Evolutionary conservation across 306 rosid species (phyloP), one percentile per base, ranked within the genome.

Genomic region (Lathyrus aphaca): DNA sequence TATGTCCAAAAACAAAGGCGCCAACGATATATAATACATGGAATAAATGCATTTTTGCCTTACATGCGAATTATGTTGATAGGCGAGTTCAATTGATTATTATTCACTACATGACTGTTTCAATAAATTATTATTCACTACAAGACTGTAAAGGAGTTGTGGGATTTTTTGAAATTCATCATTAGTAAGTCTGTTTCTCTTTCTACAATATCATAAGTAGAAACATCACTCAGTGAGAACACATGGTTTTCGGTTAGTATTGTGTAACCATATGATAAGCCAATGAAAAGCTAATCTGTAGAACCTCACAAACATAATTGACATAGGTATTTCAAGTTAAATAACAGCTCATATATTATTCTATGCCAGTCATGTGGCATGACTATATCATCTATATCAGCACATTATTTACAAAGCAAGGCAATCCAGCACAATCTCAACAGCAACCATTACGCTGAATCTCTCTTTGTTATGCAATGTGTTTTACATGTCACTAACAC

Each of bases 371-470:
- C 53, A 23, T 43, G n/a, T 44, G 14, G 55, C 55, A 64, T 25
- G 40, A 64, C n/a, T 64, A 21, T 13, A 64, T 42, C 53, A 13
- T 16, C 39, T 35, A 7, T 42, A 21, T 63, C 68, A 39, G 35
- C 35, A 62, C 15, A 39, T 65, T 2, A 27, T 5, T 65, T 10
- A 66, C 58, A 66, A 16, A 46, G 17, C 42, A 66, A 16, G 29
- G 17, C 42, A 45, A 66, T 15, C 29, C 55, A n/a, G 54, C 27
- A 43, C 4, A 43, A 40, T 43, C 19, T 21, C 25, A 15, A 29
- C 5, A 48, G 43, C 25, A 46, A 45, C 16, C 29, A 46, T 35
- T 64, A 17, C 10, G 53, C 39, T 65, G 63, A 44, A n/a, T 42
- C 23, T 27, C 55, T 17, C 23, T 55, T 55, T 12, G 10, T 1